phyloP scores from a whole-genome alignment of 768 basidiomycete species.

The Tricholoma sp. region DNA sequence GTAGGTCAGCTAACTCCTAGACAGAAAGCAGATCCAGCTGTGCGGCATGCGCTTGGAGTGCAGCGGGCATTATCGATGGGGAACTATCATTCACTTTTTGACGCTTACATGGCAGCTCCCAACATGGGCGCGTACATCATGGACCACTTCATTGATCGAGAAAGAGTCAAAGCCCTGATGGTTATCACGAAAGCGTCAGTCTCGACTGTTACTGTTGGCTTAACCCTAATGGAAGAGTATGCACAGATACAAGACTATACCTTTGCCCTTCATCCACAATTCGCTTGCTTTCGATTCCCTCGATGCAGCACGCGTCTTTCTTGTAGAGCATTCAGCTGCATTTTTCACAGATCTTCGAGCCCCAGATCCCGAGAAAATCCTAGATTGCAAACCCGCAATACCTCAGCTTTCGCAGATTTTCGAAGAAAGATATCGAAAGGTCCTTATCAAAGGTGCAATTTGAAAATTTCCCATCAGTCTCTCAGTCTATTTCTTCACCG shows the following conservation, averaged over 20 bases:
- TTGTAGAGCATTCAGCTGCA: slow-evolving; percentile 63
- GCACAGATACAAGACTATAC: slow-evolving; percentile 73
- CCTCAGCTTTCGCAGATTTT: slow-evolving; percentile 55
- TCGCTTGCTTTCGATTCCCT: slow-evolving; percentile 82
- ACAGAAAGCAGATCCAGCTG: slow-evolving; percentile 78
- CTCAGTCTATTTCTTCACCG: slow-evolving; percentile 15
- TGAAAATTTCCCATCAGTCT: slow-evolving; percentile 28
- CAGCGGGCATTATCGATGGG: slow-evolving; percentile 87
- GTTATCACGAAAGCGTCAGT: slow-evolving; percentile 93
- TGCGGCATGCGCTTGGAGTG: slow-evolving; percentile 85
- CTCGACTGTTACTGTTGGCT: not conserved
- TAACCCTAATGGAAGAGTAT: slow-evolving; percentile 1
- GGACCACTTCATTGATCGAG: slow-evolving; percentile 96
- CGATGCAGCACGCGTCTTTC: slow-evolving; percentile 60
- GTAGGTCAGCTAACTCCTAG: slow-evolving; percentile 95
- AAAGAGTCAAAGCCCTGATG: slow-evolving; percentile 80
- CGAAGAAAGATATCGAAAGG: slow-evolving; percentile 80
- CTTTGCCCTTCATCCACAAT: slow-evolving; percentile 70
- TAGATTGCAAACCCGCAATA: slow-evolving; percentile 69
- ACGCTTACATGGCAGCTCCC: slow-evolving; percentile 75
- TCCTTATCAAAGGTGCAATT: slow-evolving; percentile 91
- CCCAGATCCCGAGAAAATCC: slow-evolving; percentile 54
- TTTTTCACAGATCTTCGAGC: slow-evolving; percentile 61
- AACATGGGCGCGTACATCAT: slow-evolving; percentile 99
- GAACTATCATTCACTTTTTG: slow-evolving; percentile 93